Evolutionary conservation across 805 yeast species (phyloP), one percentile per base, ranked within the genome.

Genomic region (Candida railenensis): DNA sequence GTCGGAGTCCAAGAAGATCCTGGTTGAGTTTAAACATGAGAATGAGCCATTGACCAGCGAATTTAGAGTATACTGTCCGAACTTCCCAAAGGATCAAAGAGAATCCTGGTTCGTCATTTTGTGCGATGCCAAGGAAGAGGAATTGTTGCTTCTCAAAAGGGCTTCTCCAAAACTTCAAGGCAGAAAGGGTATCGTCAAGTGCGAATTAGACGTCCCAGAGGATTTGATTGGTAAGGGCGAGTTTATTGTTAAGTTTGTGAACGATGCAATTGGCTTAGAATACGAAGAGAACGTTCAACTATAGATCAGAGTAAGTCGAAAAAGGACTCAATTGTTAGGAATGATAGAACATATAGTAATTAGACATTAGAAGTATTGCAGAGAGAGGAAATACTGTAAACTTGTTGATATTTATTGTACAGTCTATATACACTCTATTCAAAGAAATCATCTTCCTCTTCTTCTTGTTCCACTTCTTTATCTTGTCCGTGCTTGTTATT

Each of bases 101-200:
- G 98, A 94, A 61, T 82, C 95, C 0, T 94, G 99, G 98, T 89
- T 92, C 62, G 77, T 83, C 8, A 78, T 92, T 41, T 54, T 83
- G 8, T 69, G 78, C 49, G 81, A 82, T 50, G 65, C 66, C 22
- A 65, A 68, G 4, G 69, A 64, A 2, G 76, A 76, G 39, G 87
- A 83, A 56, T 60, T 92, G 22, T 64, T 77, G 34, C 73, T 85
- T 37, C 68, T 92, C 39, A 89, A 88, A 58, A 80, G 98, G 57
- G 85, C 89, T 3, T 83, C 87, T 21, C 94, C 94, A 2, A 71
- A 56, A 42, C 43, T 67, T 43, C 46, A 48, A 1, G 69, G 67
- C 1, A 67, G 63, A 53, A 63, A 59, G 47, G 80, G 77, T 25
- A 60, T 53, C 22, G 67, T 78, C 1, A 19, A 33, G 8, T 74